Base-by-base conservation (phyloP, 83 land plant species). In the Picea abies region DNA sequence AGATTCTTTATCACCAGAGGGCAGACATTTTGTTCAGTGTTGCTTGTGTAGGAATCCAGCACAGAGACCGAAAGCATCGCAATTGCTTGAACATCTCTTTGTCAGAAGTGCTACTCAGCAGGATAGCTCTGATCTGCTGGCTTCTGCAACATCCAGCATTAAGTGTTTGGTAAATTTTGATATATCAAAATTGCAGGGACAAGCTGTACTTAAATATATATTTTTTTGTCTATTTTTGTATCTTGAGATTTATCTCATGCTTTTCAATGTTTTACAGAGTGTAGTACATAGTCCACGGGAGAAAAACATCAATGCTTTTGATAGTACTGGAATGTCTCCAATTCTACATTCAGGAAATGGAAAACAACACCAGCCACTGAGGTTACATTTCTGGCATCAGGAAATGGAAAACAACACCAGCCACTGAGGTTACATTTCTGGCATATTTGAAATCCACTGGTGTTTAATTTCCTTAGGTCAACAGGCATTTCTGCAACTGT, bases 31-130 rank as follows among this genome's bases (percentile, higher is more conserved):
- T 79, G 65, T 95, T 3, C 76, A 82, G 19, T 47, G 64, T 60
- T 95, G 98, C 87, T 91, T 95, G 76, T 81, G 65, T 14, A 90
- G 91, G 76, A 92, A 94, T 78, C 98, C 98, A 49, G 88, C 91
- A 70, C 92, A 92, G 17, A 83, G 98, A 69, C 92, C 96, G 62
- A 61, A 92, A 32, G 98, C 98, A 72, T 41, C 11, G 35, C 49
- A 12, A 78, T 83, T 95, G 49, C 90, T 94, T 19, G 93, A 90
- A 15, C 98, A 95, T 84, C 87, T 92, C 15, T 95, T 95, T 83
- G 81, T 95, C 23, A 82, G 76, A 52, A 78, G 84, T 47, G 71
- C 84, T 26, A 26, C 56, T 0, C 60, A 69, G 6, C 81, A 82
- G 12, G 83, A 86, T 64, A 65, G n/a, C 19, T 87, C 84, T 26